A percentile compares a stretch with the other conserved stretches of the same genome.
These are phyloP conservation scores for Hypoxylon crocopeplum DNA, from an alignment of 495 filamentous ascomycete genomes.

Conservation along the genomic window DNA sequence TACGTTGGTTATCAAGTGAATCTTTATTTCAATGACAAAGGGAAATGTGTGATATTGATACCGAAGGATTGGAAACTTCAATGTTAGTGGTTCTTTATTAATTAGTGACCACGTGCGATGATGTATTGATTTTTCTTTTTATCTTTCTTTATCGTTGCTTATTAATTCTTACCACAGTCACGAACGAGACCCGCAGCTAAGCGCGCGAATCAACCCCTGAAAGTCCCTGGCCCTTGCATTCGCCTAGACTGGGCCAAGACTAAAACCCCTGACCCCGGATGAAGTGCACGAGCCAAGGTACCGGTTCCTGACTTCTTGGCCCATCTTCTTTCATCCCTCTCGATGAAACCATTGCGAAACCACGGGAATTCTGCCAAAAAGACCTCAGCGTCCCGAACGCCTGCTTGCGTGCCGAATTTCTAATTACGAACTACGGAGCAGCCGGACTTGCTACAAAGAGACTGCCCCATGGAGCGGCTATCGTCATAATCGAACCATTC, in stretches of 20 bases:
- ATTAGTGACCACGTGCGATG: too few species aligned
- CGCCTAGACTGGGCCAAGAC: conserved; percentile 6
- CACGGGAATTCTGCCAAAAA: conserved; percentile 28
- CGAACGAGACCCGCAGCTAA: conserved; percentile 8
- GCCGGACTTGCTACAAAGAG: conserved; percentile 9
- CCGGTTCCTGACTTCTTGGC: conserved; percentile 1
- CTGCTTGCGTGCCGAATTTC: conserved; percentile 6
- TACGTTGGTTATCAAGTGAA: too few species aligned
- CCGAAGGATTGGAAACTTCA: too few species aligned
- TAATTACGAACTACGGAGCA: conserved; percentile 14
- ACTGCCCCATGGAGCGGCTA: not conserved
- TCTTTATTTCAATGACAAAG: too few species aligned
- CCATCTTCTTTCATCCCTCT: conserved; percentile 5
- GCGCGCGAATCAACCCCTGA: not conserved
- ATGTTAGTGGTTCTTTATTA: too few species aligned
- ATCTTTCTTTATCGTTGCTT: too few species aligned
- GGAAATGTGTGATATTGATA: too few species aligned
- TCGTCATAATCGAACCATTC: conserved; percentile 36
- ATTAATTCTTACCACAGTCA: conserved; percentile 9
- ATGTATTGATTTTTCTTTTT: too few species aligned
- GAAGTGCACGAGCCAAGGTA: conserved; percentile 14
- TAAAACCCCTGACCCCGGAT: conserved; percentile 4
- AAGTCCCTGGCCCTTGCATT: conserved; percentile 12
- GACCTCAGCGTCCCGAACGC: conserved; percentile 5
- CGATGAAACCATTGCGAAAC: conserved; percentile 38